Base-by-base conservation (phyloP, 805 yeast genomes). In the Lipomyces anomalus region DNA sequence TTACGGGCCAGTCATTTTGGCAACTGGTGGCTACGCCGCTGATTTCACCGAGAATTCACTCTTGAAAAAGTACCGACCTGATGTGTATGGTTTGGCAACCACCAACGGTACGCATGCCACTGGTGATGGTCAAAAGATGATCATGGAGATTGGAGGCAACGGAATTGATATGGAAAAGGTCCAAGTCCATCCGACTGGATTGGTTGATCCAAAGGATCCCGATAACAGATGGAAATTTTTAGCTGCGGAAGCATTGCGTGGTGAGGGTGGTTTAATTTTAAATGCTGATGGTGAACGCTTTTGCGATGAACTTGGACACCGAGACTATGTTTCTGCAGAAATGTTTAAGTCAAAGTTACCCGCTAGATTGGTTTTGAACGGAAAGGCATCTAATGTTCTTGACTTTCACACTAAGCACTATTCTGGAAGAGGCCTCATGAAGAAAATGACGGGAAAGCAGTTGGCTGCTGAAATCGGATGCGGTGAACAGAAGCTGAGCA, bases 1-100 rank as follows among this genome's bases (percentile, higher is more conserved):
- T 18, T 50, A 51, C 29, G 84, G 82, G 1, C 81, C 82, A 1
- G 83, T 79, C 3, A 67, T 79, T 40, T 67, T 79, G 67, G 77
- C 81, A 16, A 74, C 82, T 2, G 84, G 84, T 26, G 84, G 84
- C 13, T 79, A 75, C 58, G 82, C 84, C 3, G 84, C 83, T 11
- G 82, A 78, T 58, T 75, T 74, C 55, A 72, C 75, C 35, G 51
- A 52, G 22, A 67, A 73, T 52, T 74, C 80, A 16, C 63, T 79
- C 40, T 63, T 79, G 48, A 65, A 70, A 43, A 75, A 76, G 63
- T 75, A 74, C 54, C 65, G 82, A 35, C 83, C 83, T 0, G 83
- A 79, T 53, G 68, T 79, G 42, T 64, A 70, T 41, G 71, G 70
- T 40, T 69, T 75, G 32, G 80, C 84, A 1, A 70, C 80, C 1